Conservation (phyloP, 805 yeast genomes). For the Allodekkera sacchari region DNA sequence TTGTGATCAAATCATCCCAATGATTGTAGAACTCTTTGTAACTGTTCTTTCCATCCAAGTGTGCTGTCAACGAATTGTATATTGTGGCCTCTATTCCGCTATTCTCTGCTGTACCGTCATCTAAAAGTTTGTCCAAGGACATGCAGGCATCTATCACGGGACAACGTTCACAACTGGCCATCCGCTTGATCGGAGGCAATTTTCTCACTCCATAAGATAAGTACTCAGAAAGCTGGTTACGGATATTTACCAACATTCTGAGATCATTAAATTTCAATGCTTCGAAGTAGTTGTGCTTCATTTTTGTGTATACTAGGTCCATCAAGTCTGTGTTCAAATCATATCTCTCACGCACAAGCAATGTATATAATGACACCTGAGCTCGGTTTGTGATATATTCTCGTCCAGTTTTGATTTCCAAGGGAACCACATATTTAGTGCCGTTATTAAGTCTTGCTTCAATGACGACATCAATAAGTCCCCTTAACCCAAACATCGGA, state of each 20-base stretch:
- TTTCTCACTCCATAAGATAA: conserved; percentile 41
- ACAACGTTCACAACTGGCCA: conserved; percentile 56
- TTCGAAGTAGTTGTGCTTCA: conserved; percentile 31
- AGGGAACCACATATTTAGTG: conserved; percentile 56
- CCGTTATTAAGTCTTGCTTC: conserved; percentile 41
- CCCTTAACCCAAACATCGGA: conserved; percentile 81
- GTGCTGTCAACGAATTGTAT: conserved; percentile 42
- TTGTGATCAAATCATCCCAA: conserved; percentile 68
- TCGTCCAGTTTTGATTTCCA: conserved; percentile 86
- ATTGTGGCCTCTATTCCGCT: conserved; percentile 44
- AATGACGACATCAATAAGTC: conserved; percentile 82
- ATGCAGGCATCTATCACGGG: conserved; percentile 50
- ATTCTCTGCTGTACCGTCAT: conserved; percentile 45
- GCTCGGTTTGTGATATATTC: conserved; percentile 68
- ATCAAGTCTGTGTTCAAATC: conserved; percentile 57
- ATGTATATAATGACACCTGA: conserved; percentile 75
- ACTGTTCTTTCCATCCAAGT: conserved; percentile 29
- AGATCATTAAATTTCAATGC: conserved; percentile 49
- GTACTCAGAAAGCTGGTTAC: conserved; percentile 61
- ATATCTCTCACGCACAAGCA: conserved; percentile 74
- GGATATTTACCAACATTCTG: conserved; percentile 55
- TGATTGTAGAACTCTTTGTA: conserved; percentile 53
- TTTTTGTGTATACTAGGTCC: conserved; percentile 66
- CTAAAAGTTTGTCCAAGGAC: conserved; percentile 52
- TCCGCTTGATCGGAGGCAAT: conserved; percentile 46